Percentiles rank a stretch among this genome's conserved stretches.
phyloP scores from a whole-genome alignment of 148 eudicot species.

The Chenopodium quinoa region DNA sequence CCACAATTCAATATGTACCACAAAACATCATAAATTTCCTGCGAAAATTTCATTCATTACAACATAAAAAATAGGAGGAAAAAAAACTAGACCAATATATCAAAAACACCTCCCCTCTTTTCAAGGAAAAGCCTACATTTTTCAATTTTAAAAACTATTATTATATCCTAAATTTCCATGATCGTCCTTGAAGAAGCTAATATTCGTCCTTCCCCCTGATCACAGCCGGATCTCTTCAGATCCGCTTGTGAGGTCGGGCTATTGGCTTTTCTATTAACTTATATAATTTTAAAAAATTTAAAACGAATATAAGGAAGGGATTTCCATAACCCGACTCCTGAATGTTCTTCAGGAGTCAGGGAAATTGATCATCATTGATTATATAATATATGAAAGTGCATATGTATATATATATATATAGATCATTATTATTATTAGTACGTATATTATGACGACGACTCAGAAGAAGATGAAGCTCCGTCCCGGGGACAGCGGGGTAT shows the following conservation, averaged over 20 bases:
- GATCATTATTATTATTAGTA: not conserved
- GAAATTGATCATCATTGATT: not conserved
- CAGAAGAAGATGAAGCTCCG: conserved; percentile 21
- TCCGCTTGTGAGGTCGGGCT: conserved; percentile 1
- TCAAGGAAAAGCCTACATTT: no score
- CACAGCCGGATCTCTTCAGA: conserved; percentile 17
- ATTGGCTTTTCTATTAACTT: not conserved
- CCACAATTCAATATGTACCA: no score
- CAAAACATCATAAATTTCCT: no score
- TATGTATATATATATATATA: no score
- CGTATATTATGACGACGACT: not conserved
- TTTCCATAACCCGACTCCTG: conserved; percentile 1
- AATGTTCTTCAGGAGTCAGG: not conserved
- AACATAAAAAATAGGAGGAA: not conserved
- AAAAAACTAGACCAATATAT: no score
- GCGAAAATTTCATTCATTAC: not conserved
- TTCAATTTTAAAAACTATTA: no score
- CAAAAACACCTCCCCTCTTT: no score
- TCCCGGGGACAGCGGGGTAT: not conserved
- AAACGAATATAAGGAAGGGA: not conserved
- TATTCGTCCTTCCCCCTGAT: conserved; percentile 6
- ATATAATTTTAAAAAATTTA: not conserved
- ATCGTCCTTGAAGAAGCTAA: not conserved
- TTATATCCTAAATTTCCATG: not conserved
- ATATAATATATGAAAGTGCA: not conserved